Conservation (phyloP, 2,329 filamentous ascomycete species). For the Cladorrhinum sp. region DNA sequence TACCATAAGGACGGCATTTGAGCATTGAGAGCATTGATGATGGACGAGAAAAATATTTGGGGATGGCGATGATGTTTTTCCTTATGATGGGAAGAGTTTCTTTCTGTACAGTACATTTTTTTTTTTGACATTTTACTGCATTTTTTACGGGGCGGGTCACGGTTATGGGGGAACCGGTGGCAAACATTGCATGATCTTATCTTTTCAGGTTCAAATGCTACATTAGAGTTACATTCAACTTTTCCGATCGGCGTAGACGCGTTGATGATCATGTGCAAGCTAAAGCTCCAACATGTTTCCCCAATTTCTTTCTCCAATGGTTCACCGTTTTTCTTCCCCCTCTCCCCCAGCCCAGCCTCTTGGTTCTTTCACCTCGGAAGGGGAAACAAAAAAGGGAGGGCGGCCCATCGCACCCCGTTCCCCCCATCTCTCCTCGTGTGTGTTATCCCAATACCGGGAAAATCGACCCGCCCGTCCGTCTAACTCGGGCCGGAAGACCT, state of each 20-base stretch:
- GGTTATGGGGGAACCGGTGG: neutral
- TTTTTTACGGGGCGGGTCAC: neutral
- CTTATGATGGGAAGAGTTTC: too few relatives aligned
- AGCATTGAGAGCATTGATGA: too few relatives aligned
- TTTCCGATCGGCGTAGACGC: too few relatives aligned
- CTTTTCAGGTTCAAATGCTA: neutral
- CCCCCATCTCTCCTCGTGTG: neutral
- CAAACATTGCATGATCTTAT: too few relatives aligned
- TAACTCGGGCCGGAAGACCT: constrained; percentile 6
- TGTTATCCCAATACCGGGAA: constrained; percentile 1
- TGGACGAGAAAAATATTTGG: too few relatives aligned
- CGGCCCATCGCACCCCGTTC: constrained; percentile 4
- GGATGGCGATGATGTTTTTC: too few relatives aligned
- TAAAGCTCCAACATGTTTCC: neutral
- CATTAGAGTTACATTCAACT: neutral
- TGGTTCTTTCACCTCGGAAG: constrained; percentile 7
- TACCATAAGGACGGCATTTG: neutral
- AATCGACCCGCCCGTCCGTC: neutral
- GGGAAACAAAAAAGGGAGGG: constrained; percentile 1
- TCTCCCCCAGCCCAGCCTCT: too few relatives aligned
- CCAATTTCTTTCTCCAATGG: too few relatives aligned
- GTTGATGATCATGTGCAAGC: neutral
- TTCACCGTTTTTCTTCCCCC: too few relatives aligned
- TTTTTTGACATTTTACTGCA: neutral
- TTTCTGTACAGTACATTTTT: neutral